A percentile compares a stretch with the other conserved stretches of the same genome.
Evolutionary conservation across 192 early-diverging fungal species (phyloP).

Genomic region (Gigaspora rosea): DNA sequence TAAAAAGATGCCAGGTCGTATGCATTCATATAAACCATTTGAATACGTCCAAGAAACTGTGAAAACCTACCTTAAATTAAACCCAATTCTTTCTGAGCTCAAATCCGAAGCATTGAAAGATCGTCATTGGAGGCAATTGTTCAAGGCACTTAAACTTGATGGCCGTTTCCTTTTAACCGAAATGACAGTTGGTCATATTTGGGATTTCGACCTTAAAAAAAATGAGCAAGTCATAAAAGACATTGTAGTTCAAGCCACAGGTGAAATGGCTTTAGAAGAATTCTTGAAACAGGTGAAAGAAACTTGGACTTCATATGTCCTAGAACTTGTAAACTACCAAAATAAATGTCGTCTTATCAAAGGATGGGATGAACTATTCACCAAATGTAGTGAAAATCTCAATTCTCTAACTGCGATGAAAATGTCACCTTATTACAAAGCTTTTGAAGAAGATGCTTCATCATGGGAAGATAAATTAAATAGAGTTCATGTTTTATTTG

Average conservation of each 20-base stretch:
- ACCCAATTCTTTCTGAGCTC: constrained; percentile 79
- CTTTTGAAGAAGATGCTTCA: constrained; percentile 95
- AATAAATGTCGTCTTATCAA: constrained; percentile 95
- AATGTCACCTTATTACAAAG: constrained; percentile 95
- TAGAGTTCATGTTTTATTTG: constrained; percentile 92
- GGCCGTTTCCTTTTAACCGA: constrained; percentile 69
- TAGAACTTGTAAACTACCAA: constrained; percentile 97
- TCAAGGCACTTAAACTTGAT: constrained; percentile 80
- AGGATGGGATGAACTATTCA: constrained; percentile 99
- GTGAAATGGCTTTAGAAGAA: constrained; percentile 99
- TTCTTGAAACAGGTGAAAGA: constrained; percentile 91
- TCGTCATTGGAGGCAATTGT: constrained; percentile 95
- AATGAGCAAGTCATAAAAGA: constrained; percentile 87
- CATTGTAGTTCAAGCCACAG: constrained; percentile 90
- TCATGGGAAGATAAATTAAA: constrained; percentile 97
- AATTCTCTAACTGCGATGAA: constrained; percentile 97
- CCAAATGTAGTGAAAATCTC: constrained; percentile 93
- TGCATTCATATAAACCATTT: constrained; percentile 96
- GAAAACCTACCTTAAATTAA: constrained; percentile 76
- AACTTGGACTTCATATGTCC: constrained; percentile 87
- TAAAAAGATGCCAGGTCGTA: constrained; percentile 94
- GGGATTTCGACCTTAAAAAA: constrained; percentile 90
- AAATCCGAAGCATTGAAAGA: constrained; percentile 97
- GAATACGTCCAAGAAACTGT: constrained; percentile 91
- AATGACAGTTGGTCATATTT: constrained; percentile 92